Base-by-base conservation (phyloP, 305 asterid species). In the Solanum chacoense region DNA sequence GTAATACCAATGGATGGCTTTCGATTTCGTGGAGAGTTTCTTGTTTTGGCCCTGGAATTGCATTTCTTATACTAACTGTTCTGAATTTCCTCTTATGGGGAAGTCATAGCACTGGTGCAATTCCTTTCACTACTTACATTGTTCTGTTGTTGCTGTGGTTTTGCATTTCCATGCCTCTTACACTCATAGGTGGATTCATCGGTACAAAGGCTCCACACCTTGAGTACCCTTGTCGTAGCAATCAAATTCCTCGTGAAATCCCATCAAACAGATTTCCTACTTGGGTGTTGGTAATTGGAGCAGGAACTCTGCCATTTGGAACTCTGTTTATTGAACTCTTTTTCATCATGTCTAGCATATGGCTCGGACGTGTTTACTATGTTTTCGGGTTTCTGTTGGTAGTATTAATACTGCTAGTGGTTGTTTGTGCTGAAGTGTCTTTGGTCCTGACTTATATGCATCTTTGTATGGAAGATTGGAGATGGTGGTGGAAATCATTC, bases 401-500 rank as follows among this genome's bases (percentile, higher is more conserved):
- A 9, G 93, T 89, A 24, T n/a, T 88, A 4, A 22, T 91, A 42
- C 45, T 91, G 14, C 24, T 91, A 8, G 88, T 91, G 35, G 88
- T 89, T 42, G 91, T 90, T 14, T 90, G 93, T 14, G 90, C 91
- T 29, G 93, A 91, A 65, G 91, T 90, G 8, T 89, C 93, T 13
- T 55, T 91, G 16, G 93, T 91, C 75, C 40, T 91, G 67, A 89
- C 91, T 1, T 91, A 91, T 50, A 88, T 87, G 91, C 91, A 91
- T 32, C 90, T 91, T 2, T 91, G 91, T n/a, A 88, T 88, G 74
- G 93, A 90, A 89, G 93, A 91, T 26, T 91, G 91, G 91, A 88
- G 90, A 63, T 91, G 93, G 93, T 90, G 91, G 93, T 90, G 91
- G 93, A 90, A 90, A 87, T 88, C 93, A 13, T 91, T 81, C 90